A percentile compares a stretch with the other conserved stretches of the same genome.
phyloP scores from a whole-genome alignment of 2,329 filamentous ascomycete species.

The Aspergillus costaricaensis region DNA sequence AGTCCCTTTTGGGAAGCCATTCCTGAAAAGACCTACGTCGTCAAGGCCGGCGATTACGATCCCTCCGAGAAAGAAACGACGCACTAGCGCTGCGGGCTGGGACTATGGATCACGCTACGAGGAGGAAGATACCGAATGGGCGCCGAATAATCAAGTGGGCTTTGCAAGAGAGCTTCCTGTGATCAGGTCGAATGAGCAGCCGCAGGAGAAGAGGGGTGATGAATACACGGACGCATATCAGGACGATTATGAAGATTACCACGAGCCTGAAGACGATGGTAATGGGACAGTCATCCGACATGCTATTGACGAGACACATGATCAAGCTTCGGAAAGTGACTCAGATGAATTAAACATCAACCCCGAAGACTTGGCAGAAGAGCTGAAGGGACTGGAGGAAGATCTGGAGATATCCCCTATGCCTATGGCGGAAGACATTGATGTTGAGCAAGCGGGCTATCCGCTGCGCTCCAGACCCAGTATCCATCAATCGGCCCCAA shows the following conservation, averaged over 20 bases:
- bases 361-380: conserved; percentile 45
- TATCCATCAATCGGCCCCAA: conserved; percentile 4
- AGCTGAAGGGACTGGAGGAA: conserved; percentile 48
- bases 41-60: conserved; percentile 69
- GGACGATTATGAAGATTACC: conserved; percentile 27
- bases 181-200: conserved; percentile 16
- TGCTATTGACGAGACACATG: conserved; percentile 27
- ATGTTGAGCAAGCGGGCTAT: conserved; percentile 16
- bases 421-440: conserved; percentile 22
- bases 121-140: conserved; percentile 37
- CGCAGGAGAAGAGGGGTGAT: conserved; percentile 28
- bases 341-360: conserved; percentile 33
- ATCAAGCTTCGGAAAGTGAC: conserved; percentile 34
- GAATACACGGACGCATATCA: conserved; percentile 35
- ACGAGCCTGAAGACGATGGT: conserved; percentile 27
- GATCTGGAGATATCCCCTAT: conserved; percentile 41
- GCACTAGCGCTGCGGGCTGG: conserved; percentile 41
- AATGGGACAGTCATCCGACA: conserved; percentile 43
- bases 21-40: conserved; percentile 58
- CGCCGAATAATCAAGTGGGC: conserved; percentile 23
- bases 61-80: conserved; percentile 70
- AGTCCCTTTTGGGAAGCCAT: conserved; percentile 76
- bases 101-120: conserved; percentile 28
- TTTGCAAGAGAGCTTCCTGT: conserved; percentile 29
- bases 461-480: conserved; percentile 18